Evolutionary conservation across 1,284 basidiomycete genomes (phyloP), one percentile per base, ranked within the genome.

Genomic region (Inonotus obliquus): DNA sequence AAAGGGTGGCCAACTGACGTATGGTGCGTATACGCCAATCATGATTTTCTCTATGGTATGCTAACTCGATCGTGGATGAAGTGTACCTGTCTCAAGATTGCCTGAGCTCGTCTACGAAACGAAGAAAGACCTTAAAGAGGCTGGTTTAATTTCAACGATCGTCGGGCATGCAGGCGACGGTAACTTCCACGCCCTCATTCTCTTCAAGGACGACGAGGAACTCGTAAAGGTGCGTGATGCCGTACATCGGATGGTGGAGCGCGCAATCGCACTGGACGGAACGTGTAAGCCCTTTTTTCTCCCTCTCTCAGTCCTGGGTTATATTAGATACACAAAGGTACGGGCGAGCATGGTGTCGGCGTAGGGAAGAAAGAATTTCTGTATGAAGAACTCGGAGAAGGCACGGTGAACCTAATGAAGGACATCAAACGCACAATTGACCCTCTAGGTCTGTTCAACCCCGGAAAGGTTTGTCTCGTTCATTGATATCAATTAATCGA

Each of bases 261-360:
- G 88, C 14, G 91, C 91, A 0, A 86, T 92, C 63, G 79, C 77
- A 25, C 76, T 92, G 57, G 90, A 92, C 66, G 90, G 90, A 27
- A 92, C 90, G 23, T 91, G 90, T 52, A 17, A 29, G 51, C 35
- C 25, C 19, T 19, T 32, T 47, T 27, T 19, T 32, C 41, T 27
- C 47, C 19, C 7, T 57, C 6, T 41, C 47, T 9, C 29, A 57
- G 19, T 39, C 32, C 44, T 4, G 32, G 9, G 9, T 32, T 4
- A 32, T 32, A 19, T 11, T n/a, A 9, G n/a, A 17, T 17, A 9
- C 35, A 37, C n/a, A 5, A 59, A 86, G 83, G 85, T 68, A 89
- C 87, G 0, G 92, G 93, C 10, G 93, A 95, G 70, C 93, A 95
- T 70, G 93, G 93, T 1, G 91, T 96, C 7, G 93, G 93, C 0